Evolutionary conservation across 73 alveolate genomes (phyloP).

Genomic region (Uronychia binucleata): DNA sequence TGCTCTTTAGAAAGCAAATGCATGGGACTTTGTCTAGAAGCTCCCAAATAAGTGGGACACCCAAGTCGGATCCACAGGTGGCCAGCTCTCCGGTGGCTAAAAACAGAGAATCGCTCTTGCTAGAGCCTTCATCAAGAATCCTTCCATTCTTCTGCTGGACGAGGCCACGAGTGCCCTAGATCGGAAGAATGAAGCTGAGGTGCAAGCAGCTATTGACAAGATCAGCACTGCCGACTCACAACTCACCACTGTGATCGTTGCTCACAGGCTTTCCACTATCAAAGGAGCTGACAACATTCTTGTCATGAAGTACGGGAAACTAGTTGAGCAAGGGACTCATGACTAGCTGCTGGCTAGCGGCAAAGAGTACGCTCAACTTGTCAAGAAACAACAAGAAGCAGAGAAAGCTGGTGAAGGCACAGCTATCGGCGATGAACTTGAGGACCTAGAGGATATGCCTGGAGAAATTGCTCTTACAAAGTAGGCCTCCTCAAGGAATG

Average conservation of each 20-base stretch:
- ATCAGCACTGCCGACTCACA: slow-evolving; percentile 38
- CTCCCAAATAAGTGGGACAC: slow-evolving; percentile 79
- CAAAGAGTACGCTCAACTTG: too few relatives aligned
- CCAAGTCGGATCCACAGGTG: slow-evolving; percentile 61
- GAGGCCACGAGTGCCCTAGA: slow-evolving; percentile 73
- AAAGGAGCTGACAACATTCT: slow-evolving; percentile 79
- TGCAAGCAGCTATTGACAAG: slow-evolving; percentile 50
- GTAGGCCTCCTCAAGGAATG: too few relatives aligned
- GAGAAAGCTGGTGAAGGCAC: too few relatives aligned
- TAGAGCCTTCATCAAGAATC: slow-evolving; percentile 52
- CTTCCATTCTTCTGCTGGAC: slow-evolving; percentile 51
- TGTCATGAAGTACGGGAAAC: slow-evolving; percentile 74
- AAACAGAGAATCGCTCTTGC: slow-evolving; percentile 75
- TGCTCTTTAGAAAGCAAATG: slow-evolving; percentile 84
- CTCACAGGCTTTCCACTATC: slow-evolving; percentile 92
- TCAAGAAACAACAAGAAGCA: too few relatives aligned
- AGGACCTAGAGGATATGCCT: too few relatives aligned
- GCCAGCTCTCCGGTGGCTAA: slow-evolving; percentile 67
- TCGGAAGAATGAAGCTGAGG: slow-evolving; percentile 52
- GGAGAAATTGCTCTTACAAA: too few relatives aligned
- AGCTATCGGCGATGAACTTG: too few relatives aligned
- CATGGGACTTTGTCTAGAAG: slow-evolving; percentile 72
- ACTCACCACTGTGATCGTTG: slow-evolving; percentile 72
- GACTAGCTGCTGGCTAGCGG: slow-evolving; percentile 69
- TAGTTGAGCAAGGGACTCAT: slow-evolving; percentile 81